Percentiles rank a stretch among this genome's conserved stretches.
phyloP scores from a whole-genome alignment of 2,329 filamentous ascomycete species.

The Achaetomium macrosporum region DNA sequence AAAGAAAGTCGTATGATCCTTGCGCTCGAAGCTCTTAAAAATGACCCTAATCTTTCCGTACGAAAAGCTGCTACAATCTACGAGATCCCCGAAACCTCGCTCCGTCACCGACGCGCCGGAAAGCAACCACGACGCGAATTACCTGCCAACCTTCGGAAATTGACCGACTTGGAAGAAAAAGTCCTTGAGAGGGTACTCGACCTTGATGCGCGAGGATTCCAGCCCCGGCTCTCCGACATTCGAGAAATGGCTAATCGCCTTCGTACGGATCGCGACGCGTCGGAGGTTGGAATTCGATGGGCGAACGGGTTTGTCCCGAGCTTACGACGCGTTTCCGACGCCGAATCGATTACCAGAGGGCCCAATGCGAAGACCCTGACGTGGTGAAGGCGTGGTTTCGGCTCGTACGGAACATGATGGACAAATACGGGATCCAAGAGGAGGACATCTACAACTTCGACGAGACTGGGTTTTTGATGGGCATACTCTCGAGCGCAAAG shows the following conservation, averaged over 20 bases:
- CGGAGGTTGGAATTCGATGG: neutral
- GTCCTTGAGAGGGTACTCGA: conserved; percentile 7
- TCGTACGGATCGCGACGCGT: neutral
- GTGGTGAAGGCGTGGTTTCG: neutral
- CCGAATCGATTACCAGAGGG: conserved; percentile 24
- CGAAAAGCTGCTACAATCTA: neutral
- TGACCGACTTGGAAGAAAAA: conserved; percentile 3
- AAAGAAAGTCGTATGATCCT: neutral
- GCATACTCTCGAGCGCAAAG: conserved; percentile 4
- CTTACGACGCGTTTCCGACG: conserved; percentile 3
- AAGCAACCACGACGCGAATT: conserved; percentile 1
- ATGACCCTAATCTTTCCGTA: neutral
- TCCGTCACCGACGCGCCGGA: neutral
- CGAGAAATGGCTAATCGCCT: conserved; percentile 4
- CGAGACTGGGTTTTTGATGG: conserved; percentile 31
- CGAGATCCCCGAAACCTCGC: neutral
- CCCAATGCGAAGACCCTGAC: conserved; percentile 22
- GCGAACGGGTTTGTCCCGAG: neutral
- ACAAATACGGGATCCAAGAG: conserved; percentile 18
- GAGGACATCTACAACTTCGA: conserved; percentile 26
- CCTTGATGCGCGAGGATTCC: conserved; percentile 3
- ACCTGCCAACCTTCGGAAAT: neutral
- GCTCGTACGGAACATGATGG: neutral
- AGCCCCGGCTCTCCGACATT: conserved; percentile 1
- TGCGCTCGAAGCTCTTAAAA: neutral